Percentiles rank a stretch among this genome's conserved stretches.
Conservation (phyloP, 768 basidiomycete genomes). For the Lactifluus volemus region DNA sequence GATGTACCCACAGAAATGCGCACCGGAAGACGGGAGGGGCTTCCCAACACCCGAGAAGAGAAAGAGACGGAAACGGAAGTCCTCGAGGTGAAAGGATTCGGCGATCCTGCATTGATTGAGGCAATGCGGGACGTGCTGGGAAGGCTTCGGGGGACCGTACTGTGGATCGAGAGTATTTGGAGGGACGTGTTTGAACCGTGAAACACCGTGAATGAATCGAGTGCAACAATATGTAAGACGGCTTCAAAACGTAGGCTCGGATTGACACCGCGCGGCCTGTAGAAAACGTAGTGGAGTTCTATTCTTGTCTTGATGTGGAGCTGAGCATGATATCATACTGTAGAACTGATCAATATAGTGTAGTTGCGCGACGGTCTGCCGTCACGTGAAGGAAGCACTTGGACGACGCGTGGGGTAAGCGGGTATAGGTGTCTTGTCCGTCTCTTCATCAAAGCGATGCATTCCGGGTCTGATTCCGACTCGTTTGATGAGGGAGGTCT, state of each 20-base stretch:
- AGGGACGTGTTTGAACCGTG: slow-evolving; percentile 30
- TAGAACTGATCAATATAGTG: neutral
- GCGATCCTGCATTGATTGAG: slow-evolving; percentile 46
- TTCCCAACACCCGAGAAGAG: neutral
- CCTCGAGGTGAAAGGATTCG: slow-evolving; percentile 52
- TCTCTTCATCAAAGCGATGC: neutral
- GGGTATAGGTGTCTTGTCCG: neutral
- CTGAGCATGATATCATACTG: neutral
- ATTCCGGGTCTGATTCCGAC: slow-evolving; percentile 15
- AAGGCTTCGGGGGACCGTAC: slow-evolving; percentile 34
- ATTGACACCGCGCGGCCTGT: neutral
- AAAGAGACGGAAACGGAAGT: slow-evolving; percentile 2
- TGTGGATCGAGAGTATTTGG: slow-evolving; percentile 54
- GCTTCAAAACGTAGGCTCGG: neutral
- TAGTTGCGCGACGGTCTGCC: neutral
- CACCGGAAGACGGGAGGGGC: slow-evolving; percentile 9
- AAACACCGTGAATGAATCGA: neutral
- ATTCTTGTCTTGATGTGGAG: neutral
- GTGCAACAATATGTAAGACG: neutral
- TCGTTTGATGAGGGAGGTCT: slow-evolving; percentile 14
- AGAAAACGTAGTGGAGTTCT: neutral
- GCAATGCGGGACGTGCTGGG: slow-evolving; percentile 35
- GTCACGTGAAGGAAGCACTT: too few species aligned
- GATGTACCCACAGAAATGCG: slow-evolving; percentile 6
- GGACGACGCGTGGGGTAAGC: too few species aligned